Evolutionary conservation across 768 basidiomycete species (phyloP), one percentile per base, ranked within the genome.

Genomic region (Leccinum disarticulatum): DNA sequence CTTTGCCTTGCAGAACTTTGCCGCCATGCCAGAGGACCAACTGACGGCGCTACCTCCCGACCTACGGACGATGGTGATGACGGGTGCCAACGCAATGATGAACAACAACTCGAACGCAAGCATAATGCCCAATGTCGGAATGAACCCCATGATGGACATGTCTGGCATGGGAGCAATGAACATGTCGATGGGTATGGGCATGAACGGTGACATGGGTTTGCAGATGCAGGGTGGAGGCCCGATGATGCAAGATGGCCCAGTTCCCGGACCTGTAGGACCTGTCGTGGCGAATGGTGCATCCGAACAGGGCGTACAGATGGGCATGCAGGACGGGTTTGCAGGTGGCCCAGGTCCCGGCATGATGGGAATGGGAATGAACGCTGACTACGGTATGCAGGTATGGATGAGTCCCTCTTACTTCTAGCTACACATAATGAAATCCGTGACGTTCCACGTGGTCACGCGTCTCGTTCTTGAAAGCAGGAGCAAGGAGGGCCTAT

Each of bases 1-100:
- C 38, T 17, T 58, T 52, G 43, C 17, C 46, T 41, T 33, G 3
- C 65, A 93, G 91, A 91, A 87, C 70, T 90, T 93, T 69, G 79
- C 90, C 1, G 88, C 84, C 10, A 88, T 93, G 87, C 82, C 83
- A 50, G 93, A 93, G 73, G 91, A 90, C 55, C 90, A 90, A 69
- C 79, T 91, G 43, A 79, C 85, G 30, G 85, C 84, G 35, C 81
- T 95, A 41, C 92, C 91, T 9, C 85, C 87, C 1, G 92, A 94
- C 59, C 80, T 93, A 58, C 87, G 91, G 41, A 86, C 87, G 60
- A 93, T 93, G 89, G 88, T 93, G 55, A 90, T 93, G 85, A 87
- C 90, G 8, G 87, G 89, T 17, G 85, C 90, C 61, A 85, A 84
- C 22, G 83, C 87, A 9, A 86, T 91, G 83, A 88, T 91, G 89